Evolutionary conservation across 495 filamentous ascomycete species (phyloP), one percentile per base, ranked within the genome.

Genomic region (Neurospora sp.): DNA sequence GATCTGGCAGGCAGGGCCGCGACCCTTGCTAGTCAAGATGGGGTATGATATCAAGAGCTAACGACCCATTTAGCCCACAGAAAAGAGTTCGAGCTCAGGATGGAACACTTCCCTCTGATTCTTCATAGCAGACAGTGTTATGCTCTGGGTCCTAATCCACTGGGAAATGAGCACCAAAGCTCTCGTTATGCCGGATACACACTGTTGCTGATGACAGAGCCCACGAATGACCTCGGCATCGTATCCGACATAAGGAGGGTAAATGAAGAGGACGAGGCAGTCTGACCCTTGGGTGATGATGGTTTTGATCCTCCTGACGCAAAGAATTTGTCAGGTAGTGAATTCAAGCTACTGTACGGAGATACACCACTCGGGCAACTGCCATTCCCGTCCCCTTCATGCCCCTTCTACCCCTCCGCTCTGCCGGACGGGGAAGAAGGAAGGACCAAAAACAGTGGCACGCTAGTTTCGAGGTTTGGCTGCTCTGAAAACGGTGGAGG

Each of bases 1-100:
- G 83, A 85, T 84, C 83, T 84, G 80, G 80, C 80, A 80, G 78
- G 78, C 79, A 75, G 74, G 72, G 73, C 76, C 75, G 73, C 72
- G 72, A 72, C 49, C 74, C 75, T 71, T 78, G 75, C 76, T 77
- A 76, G 79, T 80, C 74, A 73, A 76, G 76, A 81, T 79, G 79
- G 80, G 76, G 78, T 76, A 79, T 74, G 76, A 77, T 75, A 62
- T 71, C 69, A 66, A 66, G 54, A 66, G 54, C 54, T 66, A 66
- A 66, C 54, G 54, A 72, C 69, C 73, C 46, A 75, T 75, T 62
- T 62, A 62, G 54, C 54, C 23, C 54, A 62, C 23, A 31, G 54
- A 35, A 62, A 35, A 66, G 14, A 37, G 14, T 35, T 66, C 69
- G 62, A n/a, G 71, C 27, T 66, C 70, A 49, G 76, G 69, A 49